Conservation (phyloP, 345 rosid genomes). For the Odontarrhena argentea region DNA sequence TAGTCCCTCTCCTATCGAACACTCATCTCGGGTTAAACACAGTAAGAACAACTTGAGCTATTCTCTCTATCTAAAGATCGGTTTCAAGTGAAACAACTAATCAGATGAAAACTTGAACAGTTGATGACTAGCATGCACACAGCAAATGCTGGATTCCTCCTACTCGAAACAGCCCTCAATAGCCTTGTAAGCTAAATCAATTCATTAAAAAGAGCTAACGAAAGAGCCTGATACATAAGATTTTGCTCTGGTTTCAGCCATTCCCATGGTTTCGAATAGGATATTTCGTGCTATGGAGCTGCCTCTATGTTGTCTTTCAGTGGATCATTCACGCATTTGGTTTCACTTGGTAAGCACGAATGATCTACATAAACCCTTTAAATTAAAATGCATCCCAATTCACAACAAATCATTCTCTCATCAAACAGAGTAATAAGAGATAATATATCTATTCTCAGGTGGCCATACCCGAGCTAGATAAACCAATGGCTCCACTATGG, state of each 20-base stretch:
- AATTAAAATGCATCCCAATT: too few species aligned
- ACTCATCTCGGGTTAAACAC: constrained; percentile 58
- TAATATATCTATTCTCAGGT: constrained; percentile 49
- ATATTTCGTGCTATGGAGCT: constrained; percentile 81
- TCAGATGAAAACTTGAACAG: constrained; percentile 39
- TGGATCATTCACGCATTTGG: constrained; percentile 90
- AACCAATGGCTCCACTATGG: constrained; percentile 80
- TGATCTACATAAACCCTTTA: background rate
- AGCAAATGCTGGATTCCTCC: constrained; percentile 58
- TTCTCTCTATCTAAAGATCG: background rate
- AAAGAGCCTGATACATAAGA: background rate
- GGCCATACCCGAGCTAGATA: constrained; percentile 82
- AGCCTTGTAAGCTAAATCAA: constrained; percentile 75
- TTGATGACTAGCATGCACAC: constrained; percentile 86
- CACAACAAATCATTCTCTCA: too few species aligned
- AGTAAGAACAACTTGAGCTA: constrained; percentile 46
- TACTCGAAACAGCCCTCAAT: constrained; percentile 68
- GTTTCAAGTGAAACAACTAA: background rate
- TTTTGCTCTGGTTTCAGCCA: constrained; percentile 41
- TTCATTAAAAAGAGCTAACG: background rate
- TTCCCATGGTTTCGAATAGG: constrained; percentile 89
- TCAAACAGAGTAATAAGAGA: background rate
- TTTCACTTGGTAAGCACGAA: constrained; percentile 58
- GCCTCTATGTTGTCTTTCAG: constrained; percentile 71
- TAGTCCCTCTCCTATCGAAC: constrained; percentile 69